phyloP scores from a whole-genome alignment of 139 green algal genomes.

The Chlamydomonas incerta region DNA sequence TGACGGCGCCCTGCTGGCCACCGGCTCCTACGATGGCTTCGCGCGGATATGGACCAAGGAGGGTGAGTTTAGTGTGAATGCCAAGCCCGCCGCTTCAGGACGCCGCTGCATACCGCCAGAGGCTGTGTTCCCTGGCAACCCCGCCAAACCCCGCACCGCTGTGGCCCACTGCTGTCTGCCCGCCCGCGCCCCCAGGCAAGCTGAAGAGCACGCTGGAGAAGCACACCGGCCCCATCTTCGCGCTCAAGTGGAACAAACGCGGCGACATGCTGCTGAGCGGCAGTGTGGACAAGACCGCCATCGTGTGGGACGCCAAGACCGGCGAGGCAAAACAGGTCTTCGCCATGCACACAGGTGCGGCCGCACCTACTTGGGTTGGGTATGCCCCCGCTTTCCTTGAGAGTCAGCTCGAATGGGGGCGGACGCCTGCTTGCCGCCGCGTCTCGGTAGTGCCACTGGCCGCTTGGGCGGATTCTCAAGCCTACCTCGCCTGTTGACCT shows the following conservation, averaged over 20 bases:
- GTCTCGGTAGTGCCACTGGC: too few relatives aligned
- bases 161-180: too few relatives aligned
- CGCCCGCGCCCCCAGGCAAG: slow-evolving; percentile 77
- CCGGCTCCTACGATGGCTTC: slow-evolving; percentile 89
- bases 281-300: slow-evolving; percentile 85
- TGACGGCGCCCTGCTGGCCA: slow-evolving; percentile 87
- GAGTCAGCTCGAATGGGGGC: too few relatives aligned
- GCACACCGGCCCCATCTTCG: slow-evolving; percentile 92
- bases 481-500: background rate
- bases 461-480: too few relatives aligned
- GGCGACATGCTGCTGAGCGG: slow-evolving; percentile 90
- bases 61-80: too few relatives aligned
- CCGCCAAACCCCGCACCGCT: too few relatives aligned
- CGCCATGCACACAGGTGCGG: slow-evolving; percentile 76
- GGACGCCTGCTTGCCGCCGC: too few relatives aligned
- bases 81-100: too few relatives aligned
- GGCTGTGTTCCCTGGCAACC: too few relatives aligned
- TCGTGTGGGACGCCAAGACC: slow-evolving; percentile 85
- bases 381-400: too few relatives aligned
- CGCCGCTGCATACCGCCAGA: too few relatives aligned
- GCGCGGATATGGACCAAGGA: slow-evolving; percentile 87
- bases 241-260: slow-evolving; percentile 93
- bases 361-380: too few relatives aligned
- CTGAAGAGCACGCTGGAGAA: slow-evolving; percentile 80
- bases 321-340: slow-evolving; percentile 84